These are phyloP conservation scores for Botryobasidium botryosum DNA, from an alignment of 768 basidiomycete genomes.

Conservation along the genomic window DNA sequence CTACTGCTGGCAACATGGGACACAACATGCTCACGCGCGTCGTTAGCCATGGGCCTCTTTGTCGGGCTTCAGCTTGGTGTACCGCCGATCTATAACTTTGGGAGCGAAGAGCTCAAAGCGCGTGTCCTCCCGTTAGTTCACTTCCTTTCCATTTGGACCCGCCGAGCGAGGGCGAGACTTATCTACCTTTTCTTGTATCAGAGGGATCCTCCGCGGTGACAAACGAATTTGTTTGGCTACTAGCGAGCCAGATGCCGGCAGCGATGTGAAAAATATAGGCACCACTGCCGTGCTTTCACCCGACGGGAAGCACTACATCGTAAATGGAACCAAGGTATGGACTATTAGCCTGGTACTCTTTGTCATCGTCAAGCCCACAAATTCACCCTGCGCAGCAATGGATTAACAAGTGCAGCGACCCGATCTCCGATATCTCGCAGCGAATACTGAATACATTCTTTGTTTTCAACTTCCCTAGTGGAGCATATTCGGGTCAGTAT, in stretches of 20 bases:
- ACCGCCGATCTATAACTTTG: constrained; percentile 76
- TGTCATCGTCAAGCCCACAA: no score
- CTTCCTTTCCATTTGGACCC: background rate
- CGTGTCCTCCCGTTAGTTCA: constrained; percentile 19
- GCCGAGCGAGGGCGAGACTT: background rate
- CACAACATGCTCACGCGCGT: no score
- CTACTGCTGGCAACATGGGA: no score
- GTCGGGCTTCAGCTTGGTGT: constrained; percentile 53
- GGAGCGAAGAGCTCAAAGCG: constrained; percentile 33
- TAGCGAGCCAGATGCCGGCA: constrained; percentile 75
- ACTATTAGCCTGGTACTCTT: background rate
- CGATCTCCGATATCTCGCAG: no score
- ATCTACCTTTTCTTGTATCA: constrained; percentile 33
- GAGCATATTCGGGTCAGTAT: no score
- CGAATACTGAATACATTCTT: no score
- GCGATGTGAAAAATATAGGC: constrained; percentile 56
- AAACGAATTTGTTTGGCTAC: constrained; percentile 79
- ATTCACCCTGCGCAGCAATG: no score
- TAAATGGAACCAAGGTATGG: constrained; percentile 73
- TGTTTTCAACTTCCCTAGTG: no score
- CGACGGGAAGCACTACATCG: constrained; percentile 61
- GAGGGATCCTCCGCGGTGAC: no score
- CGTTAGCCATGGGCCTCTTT: constrained; percentile 12
- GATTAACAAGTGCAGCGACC: no score
- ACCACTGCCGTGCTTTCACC: constrained; percentile 64